Evolutionary conservation across 768 basidiomycete species (phyloP).

Genomic region (Jaapia argillacea): DNA sequence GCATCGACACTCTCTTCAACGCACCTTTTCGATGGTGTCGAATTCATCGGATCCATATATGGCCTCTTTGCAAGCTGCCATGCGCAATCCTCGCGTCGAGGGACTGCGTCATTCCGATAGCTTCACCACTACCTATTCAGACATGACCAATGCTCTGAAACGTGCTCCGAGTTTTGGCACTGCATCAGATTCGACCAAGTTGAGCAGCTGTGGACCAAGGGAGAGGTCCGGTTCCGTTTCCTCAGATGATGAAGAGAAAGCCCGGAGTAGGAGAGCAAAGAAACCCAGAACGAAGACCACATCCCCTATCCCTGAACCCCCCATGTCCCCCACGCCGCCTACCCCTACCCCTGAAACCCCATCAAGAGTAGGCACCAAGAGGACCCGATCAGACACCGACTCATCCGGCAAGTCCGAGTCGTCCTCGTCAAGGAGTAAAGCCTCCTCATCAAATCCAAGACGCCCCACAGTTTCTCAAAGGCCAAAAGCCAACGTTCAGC

Average conservation of each 20-base stretch:
- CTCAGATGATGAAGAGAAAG: constrained; percentile 71
- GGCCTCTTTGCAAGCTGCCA: no score
- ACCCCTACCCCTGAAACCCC: constrained; percentile 4
- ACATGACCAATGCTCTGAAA: constrained; percentile 33
- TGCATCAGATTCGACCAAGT: constrained; percentile 14
- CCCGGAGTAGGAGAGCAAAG: constrained; percentile 49
- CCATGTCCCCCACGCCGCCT: constrained; percentile 7
- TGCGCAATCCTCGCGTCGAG: no score
- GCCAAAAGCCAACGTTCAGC: constrained; percentile 28
- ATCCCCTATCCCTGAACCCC: constrained; percentile 18
- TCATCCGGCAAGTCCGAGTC: not conserved
- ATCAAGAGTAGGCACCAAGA: constrained; percentile 1
- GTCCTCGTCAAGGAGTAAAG: not conserved
- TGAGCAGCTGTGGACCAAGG: constrained; percentile 18
- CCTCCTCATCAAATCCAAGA: not conserved
- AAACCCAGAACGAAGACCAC: constrained; percentile 38
- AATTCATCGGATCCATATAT: no score
- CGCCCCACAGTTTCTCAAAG: not conserved
- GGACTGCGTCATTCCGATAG: no score
- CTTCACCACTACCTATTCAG: no score
- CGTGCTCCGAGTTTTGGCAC: constrained; percentile 51
- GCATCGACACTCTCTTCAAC: no score
- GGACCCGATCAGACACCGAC: not conserved
- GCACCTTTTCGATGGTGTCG: no score
- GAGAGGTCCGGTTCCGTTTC: constrained; percentile 25